Conservation (phyloP, 2,329 filamentous ascomycete genomes). For the Ophiostoma piceae region DNA sequence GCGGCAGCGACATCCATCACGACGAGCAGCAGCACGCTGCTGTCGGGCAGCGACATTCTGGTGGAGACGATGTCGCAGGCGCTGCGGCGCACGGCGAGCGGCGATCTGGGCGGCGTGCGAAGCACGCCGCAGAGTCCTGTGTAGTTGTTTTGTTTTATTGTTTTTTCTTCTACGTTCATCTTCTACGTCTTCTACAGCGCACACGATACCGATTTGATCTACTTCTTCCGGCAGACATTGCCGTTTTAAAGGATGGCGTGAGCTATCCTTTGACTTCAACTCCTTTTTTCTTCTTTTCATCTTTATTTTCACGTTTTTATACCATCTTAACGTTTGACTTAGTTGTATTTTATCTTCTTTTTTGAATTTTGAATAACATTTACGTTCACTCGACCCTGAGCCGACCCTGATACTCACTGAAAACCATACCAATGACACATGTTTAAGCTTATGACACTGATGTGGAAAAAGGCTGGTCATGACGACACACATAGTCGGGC, state of each 20-base stretch:
- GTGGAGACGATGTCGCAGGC: slow-evolving; percentile 94
- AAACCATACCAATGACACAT: background rate
- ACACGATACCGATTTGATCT: slow-evolving; percentile 4
- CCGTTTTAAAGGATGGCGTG: too few relatives aligned
- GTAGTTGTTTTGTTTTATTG: slow-evolving; percentile 16
- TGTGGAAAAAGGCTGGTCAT: background rate
- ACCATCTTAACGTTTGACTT: background rate
- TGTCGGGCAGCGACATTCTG: slow-evolving; percentile 58
- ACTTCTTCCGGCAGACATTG: background rate
- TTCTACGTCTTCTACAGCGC: background rate
- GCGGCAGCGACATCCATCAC: slow-evolving; percentile 31
- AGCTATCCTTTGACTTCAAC: too few relatives aligned
- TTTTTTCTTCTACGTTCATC: background rate
- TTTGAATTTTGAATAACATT: background rate
- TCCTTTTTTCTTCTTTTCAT: background rate
- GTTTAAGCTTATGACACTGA: background rate
- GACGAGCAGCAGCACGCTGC: background rate
- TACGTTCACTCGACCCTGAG: background rate
- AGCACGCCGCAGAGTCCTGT: slow-evolving; percentile 57
- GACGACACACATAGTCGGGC: background rate
- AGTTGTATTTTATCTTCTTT: background rate
- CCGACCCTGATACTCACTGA: background rate
- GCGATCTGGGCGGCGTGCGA: slow-evolving; percentile 59
- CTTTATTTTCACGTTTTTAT: background rate
- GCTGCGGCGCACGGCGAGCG: slow-evolving; percentile 75